These are phyloP conservation scores for Chaetomiaceae sp. DNA, from an alignment of 2,329 filamentous ascomycete species.

Conservation along the genomic window DNA sequence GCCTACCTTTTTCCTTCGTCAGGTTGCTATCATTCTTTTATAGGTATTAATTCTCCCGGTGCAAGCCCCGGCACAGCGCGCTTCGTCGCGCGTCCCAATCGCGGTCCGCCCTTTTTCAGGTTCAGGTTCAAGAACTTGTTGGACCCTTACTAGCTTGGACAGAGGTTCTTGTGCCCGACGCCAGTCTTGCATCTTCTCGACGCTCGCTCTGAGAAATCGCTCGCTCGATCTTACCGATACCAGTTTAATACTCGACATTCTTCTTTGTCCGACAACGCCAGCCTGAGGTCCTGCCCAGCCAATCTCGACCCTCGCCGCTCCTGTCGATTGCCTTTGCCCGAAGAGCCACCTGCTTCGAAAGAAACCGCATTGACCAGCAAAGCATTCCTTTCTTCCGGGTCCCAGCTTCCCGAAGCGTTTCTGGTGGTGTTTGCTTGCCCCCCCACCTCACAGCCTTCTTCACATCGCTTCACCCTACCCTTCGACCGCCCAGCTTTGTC, in stretches of 20 bases:
- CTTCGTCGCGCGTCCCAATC: conserved; percentile 1
- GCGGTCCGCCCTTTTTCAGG: conserved; percentile 6
- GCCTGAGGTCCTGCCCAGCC: conserved; percentile 7
- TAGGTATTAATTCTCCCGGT: conserved; percentile 19
- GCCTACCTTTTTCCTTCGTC: conserved; percentile 16
- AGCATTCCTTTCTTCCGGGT: conserved; percentile 20
- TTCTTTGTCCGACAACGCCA: conserved; percentile 18
- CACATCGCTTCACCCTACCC: background rate
- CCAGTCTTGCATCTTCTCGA: conserved; percentile 20
- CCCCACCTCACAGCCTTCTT: background rate
- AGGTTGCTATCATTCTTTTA: conserved; percentile 18
- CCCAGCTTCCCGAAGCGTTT: conserved; percentile 2
- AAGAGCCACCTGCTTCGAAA: conserved; percentile 4
- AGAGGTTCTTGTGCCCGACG: conserved; percentile 7
- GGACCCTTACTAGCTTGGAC: too few relatives aligned
- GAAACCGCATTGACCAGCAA: conserved; percentile 14
- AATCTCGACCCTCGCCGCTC: conserved; percentile 8
- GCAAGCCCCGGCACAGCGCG: background rate
- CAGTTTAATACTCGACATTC: conserved; percentile 20
- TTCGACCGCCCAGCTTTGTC: background rate
- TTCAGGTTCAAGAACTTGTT: too few relatives aligned
- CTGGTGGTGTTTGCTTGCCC: conserved; percentile 6
- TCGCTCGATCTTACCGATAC: conserved; percentile 17
- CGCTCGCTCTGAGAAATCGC: conserved; percentile 19
- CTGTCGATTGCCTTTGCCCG: conserved; percentile 12